These are phyloP conservation scores for Juglanconis juglandina DNA, from an alignment of 2,329 filamentous ascomycete genomes.

Conservation along the genomic window DNA sequence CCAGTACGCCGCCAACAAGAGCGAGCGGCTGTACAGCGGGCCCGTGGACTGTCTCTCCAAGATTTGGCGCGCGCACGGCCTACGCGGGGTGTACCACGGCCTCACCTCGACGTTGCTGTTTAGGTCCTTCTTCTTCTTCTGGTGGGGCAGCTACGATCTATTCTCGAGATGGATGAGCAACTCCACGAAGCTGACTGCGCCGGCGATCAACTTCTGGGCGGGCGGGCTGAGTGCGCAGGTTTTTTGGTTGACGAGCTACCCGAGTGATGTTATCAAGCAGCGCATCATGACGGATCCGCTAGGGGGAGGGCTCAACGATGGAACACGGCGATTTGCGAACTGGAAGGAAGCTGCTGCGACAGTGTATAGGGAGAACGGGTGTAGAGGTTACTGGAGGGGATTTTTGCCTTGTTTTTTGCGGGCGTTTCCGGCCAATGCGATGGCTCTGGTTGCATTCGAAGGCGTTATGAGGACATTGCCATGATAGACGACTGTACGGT, in stretches of 20 bases:
- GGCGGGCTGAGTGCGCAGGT: conserved; percentile 89
- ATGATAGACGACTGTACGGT: conserved; percentile 20
- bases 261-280: conserved; percentile 92
- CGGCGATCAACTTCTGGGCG: conserved; percentile 94
- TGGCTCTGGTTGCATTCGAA: conserved; percentile 91
- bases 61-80: conserved; percentile 67
- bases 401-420: conserved; percentile 91
- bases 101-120: conserved; percentile 83
- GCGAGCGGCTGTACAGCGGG: conserved; percentile 75
- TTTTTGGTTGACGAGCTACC: conserved; percentile 92
- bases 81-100: conserved; percentile 81
- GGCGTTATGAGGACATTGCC: conserved; percentile 73
- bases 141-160: conserved; percentile 95
- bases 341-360: conserved; percentile 79
- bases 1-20: conserved; percentile 81
- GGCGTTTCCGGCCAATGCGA: conserved; percentile 93
- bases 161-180: conserved; percentile 66
- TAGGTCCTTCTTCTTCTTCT: conserved; percentile 92
- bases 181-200: conserved; percentile 67
- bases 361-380: conserved; percentile 74
- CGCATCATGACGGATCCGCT: conserved; percentile 94
- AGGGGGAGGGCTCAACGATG: conserved; percentile 65
- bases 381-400: conserved; percentile 83
- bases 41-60: conserved; percentile 80
- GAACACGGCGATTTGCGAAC: conserved; percentile 62